Conservation (phyloP, 164 flowering plant genomes). For the grape (Vitis vinifera) region ASM3070453v1 NC_081818.1:24999501-25000000, state of each 20-base stretch:
- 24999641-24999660: background rate
- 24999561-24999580: slow-evolving; percentile 16
- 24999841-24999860: background rate
- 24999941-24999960: slow-evolving; percentile 57
- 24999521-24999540: slow-evolving; percentile 76
- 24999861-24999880: background rate
- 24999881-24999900: background rate
- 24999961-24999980: slow-evolving; percentile 85
- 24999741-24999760: slow-evolving; percentile 80
- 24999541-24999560: slow-evolving; percentile 88
- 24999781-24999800: slow-evolving; percentile 50
- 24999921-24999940: slow-evolving; percentile 3
- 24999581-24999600: background rate
- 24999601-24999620: background rate
- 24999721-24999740: slow-evolving; percentile 81
- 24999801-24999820: background rate
- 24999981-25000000: slow-evolving; percentile 68
- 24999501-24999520: slow-evolving; percentile 78
- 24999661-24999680: slow-evolving; percentile 19
- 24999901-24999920: background rate
- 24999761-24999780: slow-evolving; percentile 76
- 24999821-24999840: background rate
- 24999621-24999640: background rate
- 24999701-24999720: slow-evolving; percentile 77
- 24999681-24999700: slow-evolving; percentile 86